phyloP scores from a whole-genome alignment of 306 rosid species.

The Trifolium dubium region DNA sequence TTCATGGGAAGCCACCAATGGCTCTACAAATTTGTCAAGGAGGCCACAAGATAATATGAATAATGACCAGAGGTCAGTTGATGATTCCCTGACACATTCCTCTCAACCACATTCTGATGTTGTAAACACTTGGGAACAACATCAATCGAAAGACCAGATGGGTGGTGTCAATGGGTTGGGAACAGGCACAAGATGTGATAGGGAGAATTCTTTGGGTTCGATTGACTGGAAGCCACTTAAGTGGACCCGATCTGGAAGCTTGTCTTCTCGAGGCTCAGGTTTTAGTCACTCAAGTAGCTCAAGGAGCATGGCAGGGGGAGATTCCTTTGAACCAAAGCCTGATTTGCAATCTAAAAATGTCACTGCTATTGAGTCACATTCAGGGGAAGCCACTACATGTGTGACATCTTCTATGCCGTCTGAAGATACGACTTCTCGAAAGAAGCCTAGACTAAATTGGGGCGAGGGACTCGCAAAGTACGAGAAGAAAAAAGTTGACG shows the following conservation, averaged over 20 bases:
- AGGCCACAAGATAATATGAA: constrained; percentile 59
- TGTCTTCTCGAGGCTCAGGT: constrained; percentile 90
- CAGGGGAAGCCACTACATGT: constrained; percentile 78
- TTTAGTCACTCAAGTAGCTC: constrained; percentile 81
- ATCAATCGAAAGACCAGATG: constrained; percentile 67
- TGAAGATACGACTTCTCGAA: constrained; percentile 75
- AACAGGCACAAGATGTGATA: constrained; percentile 66
- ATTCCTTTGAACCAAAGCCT: constrained; percentile 64
- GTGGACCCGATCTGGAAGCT: constrained; percentile 89
- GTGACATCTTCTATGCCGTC: constrained; percentile 70
- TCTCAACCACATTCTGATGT: constrained; percentile 63
- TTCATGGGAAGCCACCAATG: constrained; percentile 63
- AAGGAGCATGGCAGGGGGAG: constrained; percentile 66
- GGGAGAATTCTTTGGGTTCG: constrained; percentile 62
- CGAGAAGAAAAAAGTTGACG: constrained; percentile 92
- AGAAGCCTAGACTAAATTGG: constrained; percentile 94
- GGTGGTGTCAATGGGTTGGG: constrained; percentile 63
- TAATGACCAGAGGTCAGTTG: constrained; percentile 65
- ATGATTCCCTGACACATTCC: constrained; percentile 57
- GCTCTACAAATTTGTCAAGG: constrained; percentile 56
- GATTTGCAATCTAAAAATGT: constrained; percentile 61
- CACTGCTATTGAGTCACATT: constrained; percentile 61
- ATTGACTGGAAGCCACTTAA: constrained; percentile 91
- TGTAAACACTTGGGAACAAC: constrained; percentile 73
- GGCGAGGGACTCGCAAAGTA: constrained; percentile 98